Base-by-base conservation (phyloP, 1,284 basidiomycete genomes). In the Boletellus deceptivus region DNA sequence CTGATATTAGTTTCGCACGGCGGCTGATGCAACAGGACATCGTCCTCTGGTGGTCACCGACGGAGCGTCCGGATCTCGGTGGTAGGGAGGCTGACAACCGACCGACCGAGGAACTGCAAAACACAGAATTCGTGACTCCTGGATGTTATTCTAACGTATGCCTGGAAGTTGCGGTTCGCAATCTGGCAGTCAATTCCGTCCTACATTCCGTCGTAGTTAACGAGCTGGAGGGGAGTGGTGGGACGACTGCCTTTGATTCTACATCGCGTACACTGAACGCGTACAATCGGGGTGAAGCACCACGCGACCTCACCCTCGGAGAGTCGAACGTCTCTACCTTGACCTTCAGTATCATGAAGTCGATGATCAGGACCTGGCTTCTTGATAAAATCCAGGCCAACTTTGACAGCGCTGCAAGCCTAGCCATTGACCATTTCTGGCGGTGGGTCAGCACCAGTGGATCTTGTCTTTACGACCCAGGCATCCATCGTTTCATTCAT, bases 41-140 rank as follows among this genome's bases (percentile, higher is more conserved):
- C 68, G 76, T 98, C 3, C 75, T 99, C 2, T 99, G 97, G 97
- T 99, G 97, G 97, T 96, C 96, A 4, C 80, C 88, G 1, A 83
- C 86, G 4, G 84, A 90, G 33, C 80, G 80, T n/a, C 95, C 97
- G 4, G 97, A 99, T 70, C 78, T 99, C 0, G 97, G 97, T 38
- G 97, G 97, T 2, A 80, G 88, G 43, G 94, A 99, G 66, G 84
- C 92, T 45, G 97, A 99, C 67, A 79, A 80, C 38, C 80, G 89
- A 45, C 81, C 83, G 1, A 73, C 78, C 4, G 93, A 94, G 55
- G 91, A 93, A 44, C 73, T 93, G n/a, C 81, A 84, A 6, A 86
- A 84, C 49, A 90, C 92, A 0, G 94, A 97, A 59, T 93, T 98
- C 68, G 77, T 85, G 38, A 81, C 84, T 0, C 82, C 91, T 2